Percentiles rank a stretch among this genome's conserved stretches.
These are phyloP conservation scores for Dryadomyces sulphureus DNA, from an alignment of 2,329 filamentous ascomycete genomes.

Conservation along the genomic window DNA sequence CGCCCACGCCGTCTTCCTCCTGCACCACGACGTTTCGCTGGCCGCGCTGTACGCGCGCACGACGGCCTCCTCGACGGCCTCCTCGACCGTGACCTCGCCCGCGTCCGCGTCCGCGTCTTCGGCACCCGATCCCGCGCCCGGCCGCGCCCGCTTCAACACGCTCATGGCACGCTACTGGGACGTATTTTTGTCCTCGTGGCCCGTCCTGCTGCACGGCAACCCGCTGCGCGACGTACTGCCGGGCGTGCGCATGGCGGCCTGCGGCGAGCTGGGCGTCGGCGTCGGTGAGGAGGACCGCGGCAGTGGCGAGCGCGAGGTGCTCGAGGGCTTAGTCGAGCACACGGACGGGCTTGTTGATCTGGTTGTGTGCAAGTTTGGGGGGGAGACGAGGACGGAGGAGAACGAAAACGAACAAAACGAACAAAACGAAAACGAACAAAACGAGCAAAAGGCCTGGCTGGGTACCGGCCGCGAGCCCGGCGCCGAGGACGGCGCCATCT, in stretches of 20 bases:
- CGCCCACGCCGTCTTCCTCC: conserved; percentile 69
- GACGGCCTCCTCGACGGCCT: not conserved
- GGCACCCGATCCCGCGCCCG: conserved; percentile 9
- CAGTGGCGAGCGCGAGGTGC: conserved; percentile 81
- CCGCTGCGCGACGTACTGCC: conserved; percentile 66
- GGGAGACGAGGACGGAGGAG: not conserved
- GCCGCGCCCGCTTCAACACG: conserved; percentile 53
- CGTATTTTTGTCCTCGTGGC: conserved; percentile 57
- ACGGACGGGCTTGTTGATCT: conserved; percentile 79
- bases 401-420: not conserved
- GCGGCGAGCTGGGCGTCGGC: conserved; percentile 82
- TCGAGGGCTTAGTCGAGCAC: conserved; percentile 71
- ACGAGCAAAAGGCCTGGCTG: conserved; percentile 42
- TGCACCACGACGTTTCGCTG: conserved; percentile 73
- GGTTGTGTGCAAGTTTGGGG: conserved; percentile 57
- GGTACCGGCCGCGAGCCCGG: conserved; percentile 53
- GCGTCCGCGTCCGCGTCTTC: not conserved
- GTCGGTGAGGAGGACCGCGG: conserved; percentile 93
- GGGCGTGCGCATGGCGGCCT: conserved; percentile 75
- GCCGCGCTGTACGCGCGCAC: conserved; percentile 49
- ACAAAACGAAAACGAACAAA: not conserved
- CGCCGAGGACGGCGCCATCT: conserved; percentile 71
- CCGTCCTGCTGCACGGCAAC: conserved; percentile 80
- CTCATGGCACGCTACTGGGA: conserved; percentile 74
- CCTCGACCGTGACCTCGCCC: not conserved